Conservation (phyloP, 306 rosid species). For the Rosa persica region DNA sequence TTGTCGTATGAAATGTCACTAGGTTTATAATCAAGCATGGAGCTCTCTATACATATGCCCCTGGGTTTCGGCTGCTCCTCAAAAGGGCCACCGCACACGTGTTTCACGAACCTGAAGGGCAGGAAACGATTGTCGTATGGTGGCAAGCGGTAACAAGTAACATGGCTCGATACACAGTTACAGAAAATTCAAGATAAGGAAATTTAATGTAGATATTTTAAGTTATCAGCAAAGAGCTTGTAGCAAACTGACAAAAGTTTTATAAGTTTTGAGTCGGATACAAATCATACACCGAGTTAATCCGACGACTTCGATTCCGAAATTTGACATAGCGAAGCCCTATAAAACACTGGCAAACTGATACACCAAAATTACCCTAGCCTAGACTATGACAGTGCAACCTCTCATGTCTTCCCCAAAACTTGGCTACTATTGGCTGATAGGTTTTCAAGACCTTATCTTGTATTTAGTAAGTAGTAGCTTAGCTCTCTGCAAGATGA, state of each 20-base stretch:
- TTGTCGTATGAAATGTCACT: constrained; percentile 24
- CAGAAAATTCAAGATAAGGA: neutral
- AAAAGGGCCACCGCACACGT: constrained; percentile 40
- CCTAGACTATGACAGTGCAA: constrained; percentile 10
- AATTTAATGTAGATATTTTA: neutral
- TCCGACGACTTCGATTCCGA: neutral
- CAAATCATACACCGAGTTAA: neutral
- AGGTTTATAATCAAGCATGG: neutral
- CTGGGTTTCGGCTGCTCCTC: neutral
- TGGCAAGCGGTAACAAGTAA: neutral
- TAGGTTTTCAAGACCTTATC: constrained; percentile 8
- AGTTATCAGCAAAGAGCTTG: neutral
- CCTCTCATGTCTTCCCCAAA: neutral
- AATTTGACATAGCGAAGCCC: neutral
- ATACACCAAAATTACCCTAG: neutral
- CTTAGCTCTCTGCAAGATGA: neutral
- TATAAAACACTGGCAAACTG: neutral
- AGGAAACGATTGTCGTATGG: constrained; percentile 4
- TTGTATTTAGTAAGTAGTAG: neutral
- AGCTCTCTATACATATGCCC: neutral
- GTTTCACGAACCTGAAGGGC: constrained; percentile 29
- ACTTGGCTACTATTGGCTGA: neutral
- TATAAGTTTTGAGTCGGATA: neutral
- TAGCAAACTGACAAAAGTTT: neutral
- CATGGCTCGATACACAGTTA: constrained; percentile 18